A percentile compares a stretch with the other conserved stretches of the same genome.
phyloP scores from a whole-genome alignment of 2,329 filamentous ascomycete genomes.

The Fusarium succisae region DNA sequence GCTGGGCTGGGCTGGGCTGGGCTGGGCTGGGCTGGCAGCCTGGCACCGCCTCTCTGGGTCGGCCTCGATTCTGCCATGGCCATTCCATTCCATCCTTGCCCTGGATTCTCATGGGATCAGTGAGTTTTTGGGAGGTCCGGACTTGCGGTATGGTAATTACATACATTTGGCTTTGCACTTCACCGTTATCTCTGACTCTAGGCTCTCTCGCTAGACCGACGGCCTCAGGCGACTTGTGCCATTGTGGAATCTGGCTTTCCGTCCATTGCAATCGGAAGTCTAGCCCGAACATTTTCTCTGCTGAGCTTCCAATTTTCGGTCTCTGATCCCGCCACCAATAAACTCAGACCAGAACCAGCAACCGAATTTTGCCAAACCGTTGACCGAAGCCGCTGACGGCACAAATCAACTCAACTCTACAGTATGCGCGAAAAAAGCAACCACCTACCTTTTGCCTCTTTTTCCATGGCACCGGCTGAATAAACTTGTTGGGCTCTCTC shows the following conservation, averaged over 20 bases:
- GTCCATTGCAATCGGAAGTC: not conserved
- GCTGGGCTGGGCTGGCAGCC: constrained; percentile 11
- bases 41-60: constrained; percentile 37
- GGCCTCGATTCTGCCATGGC: constrained; percentile 20
- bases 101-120: constrained; percentile 24
- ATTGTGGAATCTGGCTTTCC: constrained; percentile 8
- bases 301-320: constrained; percentile 4
- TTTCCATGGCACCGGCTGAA: constrained; percentile 17
- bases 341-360: constrained; percentile 19
- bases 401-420: constrained; percentile 1
- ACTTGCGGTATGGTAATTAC: constrained; percentile 1
- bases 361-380: not conserved
- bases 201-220: not conserved
- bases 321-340: constrained; percentile 13
- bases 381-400: constrained; percentile 32
- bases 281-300: constrained; percentile 1
- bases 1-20: constrained; percentile 1
- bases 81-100: constrained; percentile 13
- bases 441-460: not conserved
- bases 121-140: not conserved
- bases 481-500: constrained; percentile 8
- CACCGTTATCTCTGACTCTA: constrained; percentile 8
- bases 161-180: not conserved
- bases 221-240: not conserved
- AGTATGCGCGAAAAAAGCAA: constrained; percentile 10